Conservation (phyloP, 75 land plant species). For the Pinus albicaulis region DNA sequence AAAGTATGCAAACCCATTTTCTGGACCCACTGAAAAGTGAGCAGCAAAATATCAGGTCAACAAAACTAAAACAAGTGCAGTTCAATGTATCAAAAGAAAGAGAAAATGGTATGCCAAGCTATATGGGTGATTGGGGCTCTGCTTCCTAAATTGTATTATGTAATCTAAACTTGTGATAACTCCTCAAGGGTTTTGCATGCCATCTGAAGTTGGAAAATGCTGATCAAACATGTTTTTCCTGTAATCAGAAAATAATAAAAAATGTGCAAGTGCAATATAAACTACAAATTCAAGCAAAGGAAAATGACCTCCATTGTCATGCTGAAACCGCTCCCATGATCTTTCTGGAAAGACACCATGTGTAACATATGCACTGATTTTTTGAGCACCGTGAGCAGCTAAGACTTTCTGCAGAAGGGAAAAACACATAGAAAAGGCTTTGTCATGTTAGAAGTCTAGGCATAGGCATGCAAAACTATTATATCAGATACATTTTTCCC, state of each 20-base stretch:
- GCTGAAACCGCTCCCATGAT: constrained; percentile 82
- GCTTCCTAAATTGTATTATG: background rate
- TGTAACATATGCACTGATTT: constrained; percentile 94
- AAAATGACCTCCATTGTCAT: constrained; percentile 53
- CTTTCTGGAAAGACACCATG: constrained; percentile 94
- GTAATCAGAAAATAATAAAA: background rate
- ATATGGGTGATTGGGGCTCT: background rate
- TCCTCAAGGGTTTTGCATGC: background rate
- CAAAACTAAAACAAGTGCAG: background rate
- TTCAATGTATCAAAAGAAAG: background rate
- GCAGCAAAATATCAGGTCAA: constrained; percentile 1
- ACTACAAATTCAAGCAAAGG: background rate
- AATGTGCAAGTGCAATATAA: background rate
- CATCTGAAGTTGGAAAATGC: background rate
- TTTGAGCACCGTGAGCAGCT: constrained; percentile 77
- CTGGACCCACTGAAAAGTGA: constrained; percentile 34
- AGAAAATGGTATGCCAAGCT: constrained; percentile 1
- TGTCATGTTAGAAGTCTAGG: background rate
- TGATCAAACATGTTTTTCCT: background rate
- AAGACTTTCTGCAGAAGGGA: constrained; percentile 69
- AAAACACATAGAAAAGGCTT: background rate
- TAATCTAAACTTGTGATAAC: background rate
- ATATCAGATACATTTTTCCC: background rate
- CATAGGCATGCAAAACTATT: background rate
- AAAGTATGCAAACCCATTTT: constrained; percentile 53